A percentile compares a stretch with the other conserved stretches of the same genome.
These are phyloP conservation scores for Dactylellina haptotyla DNA, from an alignment of 2,329 filamentous ascomycete genomes.

Conservation along the genomic window DNA sequence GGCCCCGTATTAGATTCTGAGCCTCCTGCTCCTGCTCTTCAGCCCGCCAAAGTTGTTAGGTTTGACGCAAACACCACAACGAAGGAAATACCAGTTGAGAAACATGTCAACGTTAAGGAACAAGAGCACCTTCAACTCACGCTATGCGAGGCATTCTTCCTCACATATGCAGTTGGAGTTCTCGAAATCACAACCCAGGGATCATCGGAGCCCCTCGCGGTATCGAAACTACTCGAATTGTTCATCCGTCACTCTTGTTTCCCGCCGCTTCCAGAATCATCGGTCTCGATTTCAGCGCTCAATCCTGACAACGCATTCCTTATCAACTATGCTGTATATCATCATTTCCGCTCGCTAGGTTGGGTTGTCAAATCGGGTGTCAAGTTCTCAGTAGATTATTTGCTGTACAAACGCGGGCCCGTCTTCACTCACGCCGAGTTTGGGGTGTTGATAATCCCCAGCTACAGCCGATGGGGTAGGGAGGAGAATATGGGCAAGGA, in stretches of 20 bases:
- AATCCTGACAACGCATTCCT: slow-evolving; percentile 84
- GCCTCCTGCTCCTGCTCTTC: not conserved
- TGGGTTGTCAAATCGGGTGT: slow-evolving; percentile 93
- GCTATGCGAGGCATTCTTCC: slow-evolving; percentile 89
- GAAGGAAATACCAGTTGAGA: slow-evolving; percentile 22
- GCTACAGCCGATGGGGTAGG: slow-evolving; percentile 78
- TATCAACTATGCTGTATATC: slow-evolving; percentile 86
- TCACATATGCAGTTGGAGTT: slow-evolving; percentile 80
- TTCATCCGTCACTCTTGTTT: slow-evolving; percentile 77
- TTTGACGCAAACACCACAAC: slow-evolving; percentile 14
- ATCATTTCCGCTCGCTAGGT: slow-evolving; percentile 93
- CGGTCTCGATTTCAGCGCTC: slow-evolving; percentile 60
- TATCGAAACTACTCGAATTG: slow-evolving; percentile 70
- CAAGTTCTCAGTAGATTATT: slow-evolving; percentile 93
- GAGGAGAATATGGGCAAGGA: slow-evolving; percentile 63
- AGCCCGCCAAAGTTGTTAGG: slow-evolving; percentile 24
- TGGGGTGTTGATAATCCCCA: slow-evolving; percentile 82
- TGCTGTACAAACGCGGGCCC: slow-evolving; percentile 92
- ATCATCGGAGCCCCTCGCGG: slow-evolving; percentile 62
- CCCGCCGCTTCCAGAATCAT: slow-evolving; percentile 66
- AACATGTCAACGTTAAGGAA: slow-evolving; percentile 62
- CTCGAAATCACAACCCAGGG: slow-evolving; percentile 68
- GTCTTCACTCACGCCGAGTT: slow-evolving; percentile 97
- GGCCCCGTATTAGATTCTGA: too few species aligned
- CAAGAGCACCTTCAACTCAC: slow-evolving; percentile 92